These are phyloP conservation scores for Peronospora belbahrii DNA, from an alignment of 352 stramenopile genomes.

Conservation along the genomic window DNA sequence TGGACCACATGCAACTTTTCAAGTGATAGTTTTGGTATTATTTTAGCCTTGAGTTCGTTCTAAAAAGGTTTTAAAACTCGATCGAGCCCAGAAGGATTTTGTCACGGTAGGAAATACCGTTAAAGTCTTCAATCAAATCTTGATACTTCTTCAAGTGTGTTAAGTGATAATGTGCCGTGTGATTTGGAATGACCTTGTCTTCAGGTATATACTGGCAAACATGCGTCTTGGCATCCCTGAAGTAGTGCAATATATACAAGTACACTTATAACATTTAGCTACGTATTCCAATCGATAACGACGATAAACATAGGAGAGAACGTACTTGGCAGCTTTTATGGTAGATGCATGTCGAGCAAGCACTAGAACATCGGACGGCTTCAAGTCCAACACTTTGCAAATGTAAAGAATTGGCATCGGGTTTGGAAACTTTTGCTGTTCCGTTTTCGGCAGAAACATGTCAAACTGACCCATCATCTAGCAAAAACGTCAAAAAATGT, in stretches of 20 bases:
- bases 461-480: slow-evolving; percentile 71
- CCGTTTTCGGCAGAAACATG: slow-evolving; percentile 36
- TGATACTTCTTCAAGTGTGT: slow-evolving; percentile 52
- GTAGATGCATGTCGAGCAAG: slow-evolving; percentile 44
- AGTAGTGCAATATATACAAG: neutral
- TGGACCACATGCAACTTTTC: neutral
- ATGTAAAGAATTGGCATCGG: slow-evolving; percentile 36
- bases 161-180: slow-evolving; percentile 66
- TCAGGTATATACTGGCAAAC: slow-evolving; percentile 62
- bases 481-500: neutral
- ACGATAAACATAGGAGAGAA: neutral
- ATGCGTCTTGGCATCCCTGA: slow-evolving; percentile 47
- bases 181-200: slow-evolving; percentile 59
- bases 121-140: slow-evolving; percentile 66
- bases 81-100: slow-evolving; percentile 35
- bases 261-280: neutral
- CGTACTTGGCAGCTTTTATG: slow-evolving; percentile 59
- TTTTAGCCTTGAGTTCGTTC: too few species aligned
- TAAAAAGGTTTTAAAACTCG: slow-evolving; percentile 19
- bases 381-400: slow-evolving; percentile 46
- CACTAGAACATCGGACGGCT: slow-evolving; percentile 46
- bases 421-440: slow-evolving; percentile 42
- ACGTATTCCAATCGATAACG: too few species aligned
- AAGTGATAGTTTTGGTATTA: neutral
- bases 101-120: slow-evolving; percentile 64